Percentiles rank a stretch among this genome's conserved stretches.
Conservation (phyloP, 2,329 filamentous ascomycete genomes). For the Daldinia sp. region DNA sequence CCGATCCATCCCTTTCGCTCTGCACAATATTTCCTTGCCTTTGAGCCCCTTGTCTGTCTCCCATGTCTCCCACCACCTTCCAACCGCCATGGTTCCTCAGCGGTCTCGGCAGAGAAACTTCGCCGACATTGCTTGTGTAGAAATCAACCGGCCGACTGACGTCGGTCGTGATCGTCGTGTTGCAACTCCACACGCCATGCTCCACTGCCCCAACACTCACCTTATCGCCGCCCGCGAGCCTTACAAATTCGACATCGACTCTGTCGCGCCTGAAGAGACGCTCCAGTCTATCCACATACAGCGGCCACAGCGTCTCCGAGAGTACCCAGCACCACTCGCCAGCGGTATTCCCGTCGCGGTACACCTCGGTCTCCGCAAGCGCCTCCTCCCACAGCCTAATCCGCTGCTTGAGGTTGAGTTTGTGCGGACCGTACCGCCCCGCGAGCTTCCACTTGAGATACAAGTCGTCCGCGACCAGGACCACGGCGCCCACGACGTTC, state of each 20-base stretch:
- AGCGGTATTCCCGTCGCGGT: background rate
- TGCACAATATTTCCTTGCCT: background rate
- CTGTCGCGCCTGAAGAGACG: background rate
- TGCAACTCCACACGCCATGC: slow-evolving; percentile 29
- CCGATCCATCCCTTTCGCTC: background rate
- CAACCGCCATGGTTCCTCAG: slow-evolving; percentile 23
- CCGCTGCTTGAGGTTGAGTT: slow-evolving; percentile 44
- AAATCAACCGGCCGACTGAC: slow-evolving; percentile 33
- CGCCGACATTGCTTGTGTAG: background rate
- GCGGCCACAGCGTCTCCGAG: slow-evolving; percentile 20
- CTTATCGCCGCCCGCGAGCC: slow-evolving; percentile 35
- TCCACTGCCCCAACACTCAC: slow-evolving; percentile 2
- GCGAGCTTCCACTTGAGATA: slow-evolving; percentile 45
- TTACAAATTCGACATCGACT: slow-evolving; percentile 27
- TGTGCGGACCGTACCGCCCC: slow-evolving; percentile 21
- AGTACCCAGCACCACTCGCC: slow-evolving; percentile 29
- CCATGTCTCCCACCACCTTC: slow-evolving; percentile 9
- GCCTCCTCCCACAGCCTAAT: slow-evolving; percentile 45
- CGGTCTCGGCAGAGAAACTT: background rate
- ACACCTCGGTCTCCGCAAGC: slow-evolving; percentile 6
- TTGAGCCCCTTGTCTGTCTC: background rate
- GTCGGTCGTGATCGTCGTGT: slow-evolving; percentile 26
- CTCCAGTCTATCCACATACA: background rate
- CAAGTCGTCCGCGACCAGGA: slow-evolving; percentile 47
- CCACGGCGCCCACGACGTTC: slow-evolving; percentile 51